phyloP scores from a whole-genome alignment of 305 asterid species.

The Salvia sclarea region DNA sequence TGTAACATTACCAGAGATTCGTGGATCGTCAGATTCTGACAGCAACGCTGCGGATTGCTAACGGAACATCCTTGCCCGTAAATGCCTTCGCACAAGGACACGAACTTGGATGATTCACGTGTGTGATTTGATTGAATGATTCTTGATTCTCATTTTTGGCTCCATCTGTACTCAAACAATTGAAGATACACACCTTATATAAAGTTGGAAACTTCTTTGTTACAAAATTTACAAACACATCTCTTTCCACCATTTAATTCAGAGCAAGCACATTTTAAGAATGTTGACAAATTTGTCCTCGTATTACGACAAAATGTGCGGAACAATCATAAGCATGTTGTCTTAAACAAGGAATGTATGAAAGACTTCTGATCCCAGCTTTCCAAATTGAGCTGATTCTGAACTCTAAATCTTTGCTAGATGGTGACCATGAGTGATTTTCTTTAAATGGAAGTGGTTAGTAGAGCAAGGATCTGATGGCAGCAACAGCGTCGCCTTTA shows the following conservation, averaged over 20 bases:
- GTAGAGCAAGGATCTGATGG: conserved; percentile 78
- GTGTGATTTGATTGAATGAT: conserved; percentile 13
- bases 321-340: conserved; percentile 1
- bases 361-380: conserved; percentile 7
- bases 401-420: not conserved
- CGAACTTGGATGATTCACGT: not conserved
- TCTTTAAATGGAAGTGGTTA: conserved; percentile 22
- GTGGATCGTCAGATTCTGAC: not conserved
- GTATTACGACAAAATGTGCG: not conserved
- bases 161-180: conserved; percentile 5
- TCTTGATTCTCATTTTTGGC: conserved; percentile 13
- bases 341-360: conserved; percentile 21
- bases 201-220: not conserved
- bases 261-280: not conserved
- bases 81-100: not conserved
- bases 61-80: not conserved
- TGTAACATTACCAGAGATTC: not conserved
- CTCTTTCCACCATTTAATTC: not conserved
- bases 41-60: conserved; percentile 23
- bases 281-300: not conserved
- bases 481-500: conserved; percentile 95
- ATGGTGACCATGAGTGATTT: not conserved
- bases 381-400: not conserved
- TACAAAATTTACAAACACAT: not conserved
- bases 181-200: conserved; percentile 13